Evolutionary conservation across 768 basidiomycete genomes (phyloP).

Genomic region (Russula compacta): DNA sequence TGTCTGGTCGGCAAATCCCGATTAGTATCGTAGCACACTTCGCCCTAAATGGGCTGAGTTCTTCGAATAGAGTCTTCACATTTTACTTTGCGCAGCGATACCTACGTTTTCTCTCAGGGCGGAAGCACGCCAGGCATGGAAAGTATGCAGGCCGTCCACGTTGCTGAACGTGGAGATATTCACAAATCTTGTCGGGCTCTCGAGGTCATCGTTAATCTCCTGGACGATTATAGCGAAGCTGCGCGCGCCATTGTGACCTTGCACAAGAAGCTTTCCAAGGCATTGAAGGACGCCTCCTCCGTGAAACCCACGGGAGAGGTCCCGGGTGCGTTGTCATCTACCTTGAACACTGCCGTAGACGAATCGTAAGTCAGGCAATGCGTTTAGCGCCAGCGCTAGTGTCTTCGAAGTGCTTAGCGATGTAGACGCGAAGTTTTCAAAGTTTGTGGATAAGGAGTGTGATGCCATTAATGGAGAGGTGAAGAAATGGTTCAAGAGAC

Average conservation of each 20-base stretch:
- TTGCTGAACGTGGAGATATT: constrained; percentile 60
- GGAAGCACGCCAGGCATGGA: constrained; percentile 7
- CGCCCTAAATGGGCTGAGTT: background rate
- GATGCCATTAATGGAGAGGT: constrained; percentile 55
- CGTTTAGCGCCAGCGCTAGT: constrained; percentile 51
- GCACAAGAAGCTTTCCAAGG: constrained; percentile 70
- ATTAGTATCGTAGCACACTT: background rate
- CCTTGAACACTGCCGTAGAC: background rate
- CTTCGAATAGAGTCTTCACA: too few relatives aligned
- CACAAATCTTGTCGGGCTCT: constrained; percentile 77
- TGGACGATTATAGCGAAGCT: constrained; percentile 72
- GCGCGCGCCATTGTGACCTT: constrained; percentile 48
- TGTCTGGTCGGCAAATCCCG: constrained; percentile 10
- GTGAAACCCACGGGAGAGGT: constrained; percentile 52
- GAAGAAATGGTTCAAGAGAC: constrained; percentile 82
- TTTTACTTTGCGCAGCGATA: background rate
- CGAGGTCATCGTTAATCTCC: constrained; percentile 52
- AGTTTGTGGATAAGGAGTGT: constrained; percentile 66
- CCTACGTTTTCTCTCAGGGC: background rate
- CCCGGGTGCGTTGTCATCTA: constrained; percentile 40
- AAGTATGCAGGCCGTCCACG: constrained; percentile 14
- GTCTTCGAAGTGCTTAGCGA: constrained; percentile 66
- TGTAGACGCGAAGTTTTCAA: constrained; percentile 66
- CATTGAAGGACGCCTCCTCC: constrained; percentile 54
- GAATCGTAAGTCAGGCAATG: constrained; percentile 41